These are phyloP conservation scores for Eurotiales sp. DNA, from an alignment of 2,329 filamentous ascomycete species.

Conservation along the genomic window DNA sequence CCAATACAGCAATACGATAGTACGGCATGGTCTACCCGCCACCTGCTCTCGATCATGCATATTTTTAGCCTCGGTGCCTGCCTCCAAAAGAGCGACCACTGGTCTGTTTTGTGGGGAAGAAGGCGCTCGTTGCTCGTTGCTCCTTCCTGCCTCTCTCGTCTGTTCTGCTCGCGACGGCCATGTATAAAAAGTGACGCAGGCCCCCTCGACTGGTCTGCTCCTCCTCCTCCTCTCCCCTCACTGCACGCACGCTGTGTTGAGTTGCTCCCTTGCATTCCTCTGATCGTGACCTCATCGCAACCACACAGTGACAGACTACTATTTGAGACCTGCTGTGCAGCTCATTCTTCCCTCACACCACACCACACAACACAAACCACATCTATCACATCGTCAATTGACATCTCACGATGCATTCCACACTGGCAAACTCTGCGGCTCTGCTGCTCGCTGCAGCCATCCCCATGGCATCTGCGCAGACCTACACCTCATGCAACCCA, in stretches of 20 bases:
- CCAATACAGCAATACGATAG: too few species aligned
- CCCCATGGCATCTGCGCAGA: conserved; percentile 58
- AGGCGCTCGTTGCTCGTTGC: not conserved
- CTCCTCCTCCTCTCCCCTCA: not conserved
- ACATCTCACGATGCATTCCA: conserved; percentile 25
- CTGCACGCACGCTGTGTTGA: not conserved
- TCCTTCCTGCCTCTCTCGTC: too few species aligned
- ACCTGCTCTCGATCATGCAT: too few species aligned
- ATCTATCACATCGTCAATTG: not conserved
- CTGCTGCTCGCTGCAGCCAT: conserved; percentile 26
- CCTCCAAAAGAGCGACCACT: too few species aligned
- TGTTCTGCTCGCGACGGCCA: too few species aligned
- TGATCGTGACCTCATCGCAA: too few species aligned
- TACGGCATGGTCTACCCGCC: too few species aligned
- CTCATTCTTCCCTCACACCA: not conserved
- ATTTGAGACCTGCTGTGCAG: not conserved
- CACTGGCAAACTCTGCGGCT: conserved; percentile 26
- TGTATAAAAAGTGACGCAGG: too few species aligned
- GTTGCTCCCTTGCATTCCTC: not conserved
- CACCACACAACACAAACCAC: not conserved
- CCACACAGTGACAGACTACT: too few species aligned
- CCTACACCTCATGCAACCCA: conserved; percentile 73
- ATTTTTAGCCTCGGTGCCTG: too few species aligned
- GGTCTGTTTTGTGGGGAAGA: not conserved
- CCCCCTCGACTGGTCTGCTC: too few species aligned